These are phyloP conservation scores for Fusarium multiceps DNA, from an alignment of 2,329 filamentous ascomycete genomes.

Conservation along the genomic window DNA sequence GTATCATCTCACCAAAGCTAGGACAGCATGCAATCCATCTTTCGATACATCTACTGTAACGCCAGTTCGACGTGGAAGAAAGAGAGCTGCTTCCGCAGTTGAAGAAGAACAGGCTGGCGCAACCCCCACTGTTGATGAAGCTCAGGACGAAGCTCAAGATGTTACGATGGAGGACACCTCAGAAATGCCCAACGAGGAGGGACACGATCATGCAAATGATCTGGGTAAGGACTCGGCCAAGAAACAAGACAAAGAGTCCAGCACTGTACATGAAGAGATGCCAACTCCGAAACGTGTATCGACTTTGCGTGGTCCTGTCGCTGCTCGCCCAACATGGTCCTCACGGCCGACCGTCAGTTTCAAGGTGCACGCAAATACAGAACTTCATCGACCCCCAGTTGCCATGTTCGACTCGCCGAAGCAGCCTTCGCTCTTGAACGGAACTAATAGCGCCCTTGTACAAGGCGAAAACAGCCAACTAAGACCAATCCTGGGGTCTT, in stretches of 20 bases:
- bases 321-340: conserved; percentile 29
- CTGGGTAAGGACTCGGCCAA: background rate
- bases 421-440: conserved; percentile 13
- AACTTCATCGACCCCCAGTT: conserved; percentile 41
- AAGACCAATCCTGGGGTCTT: conserved; percentile 35
- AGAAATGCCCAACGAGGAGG: background rate
- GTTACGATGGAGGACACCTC: conserved; percentile 1
- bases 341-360: conserved; percentile 41
- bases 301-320: conserved; percentile 32
- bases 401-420: conserved; percentile 33
- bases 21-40: conserved; percentile 64
- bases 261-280: conserved; percentile 3
- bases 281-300: conserved; percentile 9
- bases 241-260: background rate
- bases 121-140: background rate
- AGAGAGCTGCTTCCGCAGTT: conserved; percentile 12
- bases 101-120: conserved; percentile 12
- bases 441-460: conserved; percentile 37
- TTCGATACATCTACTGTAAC: conserved; percentile 40
- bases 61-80: conserved; percentile 32
- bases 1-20: conserved; percentile 68
- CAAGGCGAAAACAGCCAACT: conserved; percentile 37
- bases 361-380: conserved; percentile 39
- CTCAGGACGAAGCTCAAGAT: background rate
- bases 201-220: background rate